Evolutionary conservation across 1,284 basidiomycete genomes (phyloP).

Genomic region (Chiua sp.): DNA sequence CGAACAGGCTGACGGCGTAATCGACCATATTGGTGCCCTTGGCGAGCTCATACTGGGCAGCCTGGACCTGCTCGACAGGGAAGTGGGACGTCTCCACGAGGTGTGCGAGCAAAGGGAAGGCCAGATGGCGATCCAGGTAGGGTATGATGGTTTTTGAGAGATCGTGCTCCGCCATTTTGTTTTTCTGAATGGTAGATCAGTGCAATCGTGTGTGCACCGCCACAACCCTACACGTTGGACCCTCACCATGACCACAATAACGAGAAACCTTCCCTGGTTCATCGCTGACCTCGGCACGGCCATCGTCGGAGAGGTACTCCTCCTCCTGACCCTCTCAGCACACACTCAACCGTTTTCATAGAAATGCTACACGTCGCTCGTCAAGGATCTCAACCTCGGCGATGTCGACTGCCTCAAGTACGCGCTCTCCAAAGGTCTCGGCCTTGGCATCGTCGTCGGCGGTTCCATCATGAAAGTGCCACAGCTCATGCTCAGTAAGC

Average conservation of each 20-base stretch:
- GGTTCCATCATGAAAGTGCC: conserved; percentile 97
- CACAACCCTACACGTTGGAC: conserved; percentile 19
- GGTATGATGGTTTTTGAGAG: conserved; percentile 92
- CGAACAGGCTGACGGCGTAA: conserved; percentile 82
- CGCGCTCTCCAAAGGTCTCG: conserved; percentile 90
- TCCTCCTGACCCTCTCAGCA: too few relatives aligned
- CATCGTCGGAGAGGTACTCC: conserved; percentile 79
- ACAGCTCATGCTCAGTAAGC: conserved; percentile 79
- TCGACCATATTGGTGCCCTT: conserved; percentile 98
- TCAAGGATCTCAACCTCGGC: conserved; percentile 88
- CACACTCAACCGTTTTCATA: conserved; percentile 41
- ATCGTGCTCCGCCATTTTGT: conserved; percentile 83
- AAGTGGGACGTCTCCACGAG: conserved; percentile 79
- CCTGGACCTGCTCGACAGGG: conserved; percentile 74
- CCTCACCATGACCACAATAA: conserved; percentile 73
- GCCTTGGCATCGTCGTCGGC: conserved; percentile 91
- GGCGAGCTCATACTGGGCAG: conserved; percentile 95
- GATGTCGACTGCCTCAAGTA: conserved; percentile 90
- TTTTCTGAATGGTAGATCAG: conserved; percentile 19
- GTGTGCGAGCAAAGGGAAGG: conserved; percentile 91
- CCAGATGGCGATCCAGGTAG: conserved; percentile 93
- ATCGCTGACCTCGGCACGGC: conserved; percentile 81
- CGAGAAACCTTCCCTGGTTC: conserved; percentile 80
- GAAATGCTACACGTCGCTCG: conserved; percentile 91
- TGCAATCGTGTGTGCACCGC: conserved; percentile 22